phyloP scores from a whole-genome alignment of 2,329 filamentous ascomycete species.

The Aspergillus candidus region DNA sequence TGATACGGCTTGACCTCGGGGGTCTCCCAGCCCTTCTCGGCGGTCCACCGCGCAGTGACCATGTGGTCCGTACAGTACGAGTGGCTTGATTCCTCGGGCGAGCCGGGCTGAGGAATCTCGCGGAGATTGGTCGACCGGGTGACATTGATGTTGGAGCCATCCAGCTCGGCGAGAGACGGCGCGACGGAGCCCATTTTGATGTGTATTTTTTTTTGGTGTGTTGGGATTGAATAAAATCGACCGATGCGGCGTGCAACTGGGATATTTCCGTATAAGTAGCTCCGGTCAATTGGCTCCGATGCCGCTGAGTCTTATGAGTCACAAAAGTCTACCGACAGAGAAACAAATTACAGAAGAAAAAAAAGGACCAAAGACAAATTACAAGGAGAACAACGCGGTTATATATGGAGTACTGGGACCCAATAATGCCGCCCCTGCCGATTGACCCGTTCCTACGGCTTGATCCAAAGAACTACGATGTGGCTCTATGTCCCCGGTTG shows the following conservation, averaged over 20 bases:
- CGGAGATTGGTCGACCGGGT: conserved; percentile 32
- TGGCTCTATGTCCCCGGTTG: conserved; percentile 1
- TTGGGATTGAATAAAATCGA: too few relatives aligned
- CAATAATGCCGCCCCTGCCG: too few relatives aligned
- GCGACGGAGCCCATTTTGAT: conserved; percentile 28
- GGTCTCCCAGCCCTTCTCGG: conserved; percentile 60
- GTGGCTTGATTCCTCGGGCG: conserved; percentile 35
- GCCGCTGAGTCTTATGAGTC: background rate
- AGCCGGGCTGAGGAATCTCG: conserved; percentile 33
- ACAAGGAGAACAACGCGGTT: too few relatives aligned
- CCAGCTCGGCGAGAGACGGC: conserved; percentile 29
- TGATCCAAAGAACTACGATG: too few relatives aligned
- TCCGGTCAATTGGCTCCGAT: too few relatives aligned
- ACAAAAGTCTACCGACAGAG: background rate
- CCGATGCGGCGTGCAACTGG: too few relatives aligned
- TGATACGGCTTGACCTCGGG: conserved; percentile 73
- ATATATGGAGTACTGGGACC: too few relatives aligned
- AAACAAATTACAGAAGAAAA: too few relatives aligned
- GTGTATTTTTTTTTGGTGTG: background rate
- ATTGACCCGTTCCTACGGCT: too few relatives aligned
- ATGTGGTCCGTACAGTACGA: conserved; percentile 73
- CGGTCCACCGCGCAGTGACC: conserved; percentile 67
- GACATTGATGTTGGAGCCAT: conserved; percentile 36
- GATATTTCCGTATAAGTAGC: too few relatives aligned
- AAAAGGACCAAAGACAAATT: too few relatives aligned